phyloP scores from a whole-genome alignment of 192 early-diverging fungal species.

The Backusella tarrabulga region DNA sequence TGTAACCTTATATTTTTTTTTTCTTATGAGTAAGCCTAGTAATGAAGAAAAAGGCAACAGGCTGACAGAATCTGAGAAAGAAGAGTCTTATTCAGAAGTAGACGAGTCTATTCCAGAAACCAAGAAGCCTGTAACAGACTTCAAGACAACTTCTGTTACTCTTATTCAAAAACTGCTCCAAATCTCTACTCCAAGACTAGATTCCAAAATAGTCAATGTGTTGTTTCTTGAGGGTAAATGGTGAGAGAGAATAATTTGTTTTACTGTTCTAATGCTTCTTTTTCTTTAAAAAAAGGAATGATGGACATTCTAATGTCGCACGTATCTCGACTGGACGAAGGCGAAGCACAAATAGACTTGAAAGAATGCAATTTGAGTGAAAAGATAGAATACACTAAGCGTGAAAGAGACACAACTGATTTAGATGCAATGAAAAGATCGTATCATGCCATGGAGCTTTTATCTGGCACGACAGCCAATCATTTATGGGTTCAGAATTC shows the following conservation, averaged over 20 bases:
- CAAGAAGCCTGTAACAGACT: not conserved
- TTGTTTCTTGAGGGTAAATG: slow-evolving; percentile 32
- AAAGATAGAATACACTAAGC: slow-evolving; percentile 11
- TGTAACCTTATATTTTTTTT: not conserved
- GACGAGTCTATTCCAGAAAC: slow-evolving; percentile 5
- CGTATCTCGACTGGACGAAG: slow-evolving; percentile 15
- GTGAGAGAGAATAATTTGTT: not conserved
- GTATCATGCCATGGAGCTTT: slow-evolving; percentile 38
- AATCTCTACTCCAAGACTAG: slow-evolving; percentile 26
- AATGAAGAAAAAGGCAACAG: not conserved
- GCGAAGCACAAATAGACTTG: not conserved
- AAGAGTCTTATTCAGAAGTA: not conserved
- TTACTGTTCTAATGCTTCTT: not conserved
- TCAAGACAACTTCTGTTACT: slow-evolving; percentile 29
- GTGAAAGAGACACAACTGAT: slow-evolving; percentile 23
- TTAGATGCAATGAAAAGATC: slow-evolving; percentile 33
- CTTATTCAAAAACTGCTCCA: slow-evolving; percentile 34
- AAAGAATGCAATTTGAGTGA: not conserved
- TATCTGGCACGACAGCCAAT: slow-evolving; percentile 24
- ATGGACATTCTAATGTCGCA: slow-evolving; percentile 38
- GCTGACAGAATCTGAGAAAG: slow-evolving; percentile 12
- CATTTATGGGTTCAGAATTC: slow-evolving; percentile 29
- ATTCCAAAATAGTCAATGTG: slow-evolving; percentile 35
- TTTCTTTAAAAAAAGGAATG: slow-evolving; percentile 21
- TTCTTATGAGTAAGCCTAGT: slow-evolving; percentile 5